Percentiles rank a stretch among this genome's conserved stretches.
Evolutionary conservation across 2,329 filamentous ascomycete genomes (phyloP).

Genomic region (Grosmannia huntii): DNA sequence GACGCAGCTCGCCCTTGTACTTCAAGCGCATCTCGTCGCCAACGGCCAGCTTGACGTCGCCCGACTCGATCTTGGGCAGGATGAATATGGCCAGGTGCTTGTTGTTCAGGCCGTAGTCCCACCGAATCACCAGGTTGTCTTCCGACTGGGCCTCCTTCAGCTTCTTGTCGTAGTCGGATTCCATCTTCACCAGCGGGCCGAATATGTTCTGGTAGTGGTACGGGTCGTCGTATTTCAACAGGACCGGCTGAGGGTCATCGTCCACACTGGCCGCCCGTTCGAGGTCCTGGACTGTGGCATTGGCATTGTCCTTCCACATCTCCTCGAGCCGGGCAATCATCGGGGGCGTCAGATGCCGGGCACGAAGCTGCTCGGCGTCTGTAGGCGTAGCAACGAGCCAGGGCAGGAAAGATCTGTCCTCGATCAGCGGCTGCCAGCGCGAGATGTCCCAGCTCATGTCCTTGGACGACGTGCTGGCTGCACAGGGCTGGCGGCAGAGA

Average conservation of each 20-base stretch:
- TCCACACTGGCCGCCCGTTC: constrained; percentile 87
- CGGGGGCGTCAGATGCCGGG: constrained; percentile 81
- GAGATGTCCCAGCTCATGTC: constrained; percentile 99
- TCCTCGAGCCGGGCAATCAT: constrained; percentile 95
- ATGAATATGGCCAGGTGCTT: constrained; percentile 95
- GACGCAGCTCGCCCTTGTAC: constrained; percentile 86
- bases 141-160: constrained; percentile 97
- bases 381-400: constrained; percentile 87
- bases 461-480: constrained; percentile 86
- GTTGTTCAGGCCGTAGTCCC: constrained; percentile 93
- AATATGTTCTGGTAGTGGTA: constrained; percentile 99
- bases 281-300: constrained; percentile 77
- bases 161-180: constrained; percentile 98
- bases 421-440: constrained; percentile 92
- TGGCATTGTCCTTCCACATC: constrained; percentile 93
- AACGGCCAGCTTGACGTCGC: constrained; percentile 94
- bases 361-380: constrained; percentile 91
- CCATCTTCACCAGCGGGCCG: constrained; percentile 94
- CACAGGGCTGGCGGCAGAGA: constrained; percentile 91
- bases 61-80: constrained; percentile 90
- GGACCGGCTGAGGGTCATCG: constrained; percentile 85
- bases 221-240: constrained; percentile 90
- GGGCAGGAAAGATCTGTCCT: constrained; percentile 84
- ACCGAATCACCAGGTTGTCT: constrained; percentile 84
- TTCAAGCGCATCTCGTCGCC: constrained; percentile 97